Base-by-base conservation (phyloP, 2,329 filamentous ascomycete species). In the Stylonectria norvegica region DNA sequence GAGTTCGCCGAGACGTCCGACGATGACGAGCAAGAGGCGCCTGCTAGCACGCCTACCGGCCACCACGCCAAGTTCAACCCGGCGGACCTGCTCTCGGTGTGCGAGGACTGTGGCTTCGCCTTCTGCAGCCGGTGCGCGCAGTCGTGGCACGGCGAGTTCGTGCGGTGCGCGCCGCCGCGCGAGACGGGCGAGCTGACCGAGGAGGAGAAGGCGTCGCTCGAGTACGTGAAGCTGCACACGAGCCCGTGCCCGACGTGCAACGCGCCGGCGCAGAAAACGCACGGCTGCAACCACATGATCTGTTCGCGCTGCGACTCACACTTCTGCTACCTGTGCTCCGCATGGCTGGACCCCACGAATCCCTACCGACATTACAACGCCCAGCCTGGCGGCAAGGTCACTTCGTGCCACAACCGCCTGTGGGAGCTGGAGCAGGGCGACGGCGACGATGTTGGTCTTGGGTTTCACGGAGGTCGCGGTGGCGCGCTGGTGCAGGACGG, bases 251-350 rank as follows among this genome's bases (percentile, higher is more conserved):
- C 93, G 9, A 91, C 89, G 4, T 98, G 93, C 67, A 80, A 75
- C 20, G 83, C 85, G 1, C 88, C 88, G 0, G 85, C 84, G 16
- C 88, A 95, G 61, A 98, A 98, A 71, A 88, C 85, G 2, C 82
- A 87, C 58, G 93, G 93, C 27, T 98, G 93, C 72, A 96, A 96
- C 64, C 90, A 96, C 65, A 97, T 97, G 89, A 86, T 84, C 35
- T 96, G 91, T 66, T 88, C 85, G 62, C 83, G 87, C 49, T 98
- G 93, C 70, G 75, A 84, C 36, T 86, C 88, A 2, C 91, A 97
- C 63, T 97, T 96, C 62, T 98, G 93, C 69, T 97, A 97, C 54
- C 76, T 97, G 1, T 97, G 93, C 60, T 85, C 85, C 1, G 76
- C 82, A n/a, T 97, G 88, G 86, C 74, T 98, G 29, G 77, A 84